These are phyloP conservation scores for Mentha longifolia DNA, from an alignment of 257 asterid genomes.

Conservation along the genomic window DNA sequence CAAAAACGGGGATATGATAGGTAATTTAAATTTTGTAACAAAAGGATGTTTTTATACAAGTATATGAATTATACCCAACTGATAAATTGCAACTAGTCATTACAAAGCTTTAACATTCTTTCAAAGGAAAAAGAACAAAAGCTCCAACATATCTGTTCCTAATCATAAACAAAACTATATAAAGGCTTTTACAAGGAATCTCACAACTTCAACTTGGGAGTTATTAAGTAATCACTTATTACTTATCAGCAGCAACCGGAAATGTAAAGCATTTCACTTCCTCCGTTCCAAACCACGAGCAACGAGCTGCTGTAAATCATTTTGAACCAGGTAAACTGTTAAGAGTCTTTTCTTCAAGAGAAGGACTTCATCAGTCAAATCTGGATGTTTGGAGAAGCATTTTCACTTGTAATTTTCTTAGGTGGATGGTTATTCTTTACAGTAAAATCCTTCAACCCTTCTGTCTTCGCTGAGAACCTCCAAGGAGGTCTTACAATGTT, in stretches of 20 bases:
- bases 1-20: too few species aligned
- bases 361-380: conserved; percentile 29
- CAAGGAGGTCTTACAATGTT: conserved; percentile 59
- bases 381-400: conserved; percentile 68
- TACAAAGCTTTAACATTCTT: conserved; percentile 6
- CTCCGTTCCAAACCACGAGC: background rate
- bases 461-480: conserved; percentile 55
- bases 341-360: background rate
- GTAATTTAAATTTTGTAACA: too few species aligned
- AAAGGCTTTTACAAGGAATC: background rate
- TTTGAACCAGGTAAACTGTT: background rate
- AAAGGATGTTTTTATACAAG: too few species aligned
- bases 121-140: too few species aligned
- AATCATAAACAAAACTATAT: background rate
- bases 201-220: conserved; percentile 12
- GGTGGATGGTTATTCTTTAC: conserved; percentile 40
- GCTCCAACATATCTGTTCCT: background rate
- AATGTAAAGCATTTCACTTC: conserved; percentile 4
- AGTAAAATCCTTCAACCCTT: conserved; percentile 39
- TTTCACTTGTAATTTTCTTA: conserved; percentile 46
- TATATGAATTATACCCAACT: background rate
- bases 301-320: background rate
- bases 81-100: conserved; percentile 5
- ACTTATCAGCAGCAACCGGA: conserved; percentile 4
- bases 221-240: background rate